Evolutionary conservation across 2,329 filamentous ascomycete genomes (phyloP).

Genomic region (Stylonectria norvegica): DNA sequence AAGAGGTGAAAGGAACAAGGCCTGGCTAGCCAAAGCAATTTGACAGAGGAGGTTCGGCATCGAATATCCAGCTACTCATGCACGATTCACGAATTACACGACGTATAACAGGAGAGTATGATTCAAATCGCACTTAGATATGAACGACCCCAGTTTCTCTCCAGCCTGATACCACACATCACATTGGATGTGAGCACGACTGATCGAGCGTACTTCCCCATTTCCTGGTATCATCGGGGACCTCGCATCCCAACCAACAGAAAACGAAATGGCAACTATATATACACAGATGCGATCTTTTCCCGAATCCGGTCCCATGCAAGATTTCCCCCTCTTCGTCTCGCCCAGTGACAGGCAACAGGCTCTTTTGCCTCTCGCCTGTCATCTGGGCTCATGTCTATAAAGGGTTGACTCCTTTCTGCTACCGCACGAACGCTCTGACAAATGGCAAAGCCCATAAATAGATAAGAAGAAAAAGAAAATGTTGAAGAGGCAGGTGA

Average conservation of each 20-base stretch:
- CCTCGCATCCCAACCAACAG: slow-evolving; percentile 8
- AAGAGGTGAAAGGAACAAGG: too few species aligned
- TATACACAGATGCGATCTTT: slow-evolving; percentile 31
- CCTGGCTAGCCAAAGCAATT: too few species aligned
- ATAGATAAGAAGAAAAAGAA: slow-evolving; percentile 26
- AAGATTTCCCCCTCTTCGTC: slow-evolving; percentile 14
- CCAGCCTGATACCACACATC: slow-evolving; percentile 12
- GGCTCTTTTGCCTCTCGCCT: slow-evolving; percentile 7
- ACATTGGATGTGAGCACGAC: slow-evolving; percentile 9
- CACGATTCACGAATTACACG: neutral
- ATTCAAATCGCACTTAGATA: slow-evolving; percentile 2
- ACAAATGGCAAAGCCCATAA: slow-evolving; percentile 22
- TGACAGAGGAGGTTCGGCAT: too few species aligned
- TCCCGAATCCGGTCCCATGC: slow-evolving; percentile 9
- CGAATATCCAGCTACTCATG: neutral
- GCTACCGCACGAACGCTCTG: slow-evolving; percentile 24
- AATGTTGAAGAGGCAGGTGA: slow-evolving; percentile 17
- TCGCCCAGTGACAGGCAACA: slow-evolving; percentile 8
- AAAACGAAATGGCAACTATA: slow-evolving; percentile 24
- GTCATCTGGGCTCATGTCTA: slow-evolving; percentile 23
- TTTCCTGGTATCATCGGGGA: slow-evolving; percentile 17
- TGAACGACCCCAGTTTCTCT: slow-evolving; percentile 16
- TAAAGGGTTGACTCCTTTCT: slow-evolving; percentile 26
- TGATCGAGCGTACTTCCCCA: slow-evolving; percentile 9
- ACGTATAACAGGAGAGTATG: neutral